phyloP scores from a whole-genome alignment of 2,329 filamentous ascomycete species.

The Dichotomopilus funicola region DNA sequence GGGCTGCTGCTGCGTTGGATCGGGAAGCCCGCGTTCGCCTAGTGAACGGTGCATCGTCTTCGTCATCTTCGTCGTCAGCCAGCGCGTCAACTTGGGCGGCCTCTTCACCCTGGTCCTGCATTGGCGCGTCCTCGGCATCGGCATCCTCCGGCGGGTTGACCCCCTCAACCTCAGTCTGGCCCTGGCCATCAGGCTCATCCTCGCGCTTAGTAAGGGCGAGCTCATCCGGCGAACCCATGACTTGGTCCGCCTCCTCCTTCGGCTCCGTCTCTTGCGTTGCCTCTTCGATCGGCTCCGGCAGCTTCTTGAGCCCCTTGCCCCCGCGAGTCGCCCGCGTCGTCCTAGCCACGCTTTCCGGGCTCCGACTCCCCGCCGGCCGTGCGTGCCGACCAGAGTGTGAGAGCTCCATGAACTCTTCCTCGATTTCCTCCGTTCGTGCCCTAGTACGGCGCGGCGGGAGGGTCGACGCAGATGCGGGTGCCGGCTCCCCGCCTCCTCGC shows the following conservation, averaged over 20 bases:
- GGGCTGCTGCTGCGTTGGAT: slow-evolving; percentile 22
- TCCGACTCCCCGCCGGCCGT: slow-evolving; percentile 44
- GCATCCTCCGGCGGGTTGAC: not conserved
- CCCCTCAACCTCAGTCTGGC: slow-evolving; percentile 4
- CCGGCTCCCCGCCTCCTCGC: slow-evolving; percentile 19
- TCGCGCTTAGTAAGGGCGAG: slow-evolving; percentile 24
- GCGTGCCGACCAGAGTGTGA: slow-evolving; percentile 56
- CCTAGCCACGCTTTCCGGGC: slow-evolving; percentile 45
- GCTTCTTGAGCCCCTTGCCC: slow-evolving; percentile 44
- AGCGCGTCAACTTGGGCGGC: slow-evolving; percentile 30
- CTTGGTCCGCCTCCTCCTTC: slow-evolving; percentile 28
- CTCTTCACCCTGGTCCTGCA: slow-evolving; percentile 27
- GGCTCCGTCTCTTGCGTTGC: slow-evolving; percentile 46
- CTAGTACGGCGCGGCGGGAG: slow-evolving; percentile 40
- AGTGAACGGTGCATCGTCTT: slow-evolving; percentile 17
- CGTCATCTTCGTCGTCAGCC: slow-evolving; percentile 19
- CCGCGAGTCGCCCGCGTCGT: slow-evolving; percentile 42
- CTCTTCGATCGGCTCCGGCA: slow-evolving; percentile 43
- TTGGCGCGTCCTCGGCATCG: slow-evolving; percentile 13
- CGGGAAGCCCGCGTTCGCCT: slow-evolving; percentile 37
- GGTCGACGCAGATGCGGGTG: slow-evolving; percentile 23
- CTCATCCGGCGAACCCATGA: slow-evolving; percentile 29
- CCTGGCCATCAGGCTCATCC: slow-evolving; percentile 28
- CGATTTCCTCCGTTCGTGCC: slow-evolving; percentile 48
- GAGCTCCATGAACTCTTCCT: slow-evolving; percentile 51